Base-by-base conservation (phyloP, 2,329 filamentous ascomycete species). In the Fusarium nisikadoi region DNA sequence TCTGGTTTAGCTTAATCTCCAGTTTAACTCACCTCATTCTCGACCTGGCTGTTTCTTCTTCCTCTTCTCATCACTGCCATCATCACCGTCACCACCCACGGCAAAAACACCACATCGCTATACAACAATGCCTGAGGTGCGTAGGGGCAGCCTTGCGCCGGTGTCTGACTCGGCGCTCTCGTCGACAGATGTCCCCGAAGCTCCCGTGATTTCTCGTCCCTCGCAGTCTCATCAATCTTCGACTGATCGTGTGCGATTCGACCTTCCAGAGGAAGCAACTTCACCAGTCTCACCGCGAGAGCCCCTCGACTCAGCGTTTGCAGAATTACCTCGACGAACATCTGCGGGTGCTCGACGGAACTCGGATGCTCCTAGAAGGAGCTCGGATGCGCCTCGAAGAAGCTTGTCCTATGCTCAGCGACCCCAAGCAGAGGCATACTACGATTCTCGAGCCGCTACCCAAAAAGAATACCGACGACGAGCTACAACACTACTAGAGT, bases 371-470 rank as follows among this genome's bases (percentile, higher is more conserved):
- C 68, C 75, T 13, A 76, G 81, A 19, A 76, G 70, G 56, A 69
- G 66, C 39, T 53, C 65, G 8, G 77, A 79, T 33, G 52, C 61
- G 3, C 66, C 76, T 6, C 76, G 81, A 20, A 75, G 73, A 49
- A 83, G 81, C 61, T 74, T 83, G 7, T 82, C 80, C 7, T 82
- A 83, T 62, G 75, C 77, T 6, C 77, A 78, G 27, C 77, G 81
- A 10, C 76, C 79, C 11, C 33, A 58, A n/a, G 80, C 80, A n/a
- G 74, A 76, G 9, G 81, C 77, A 39, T 83, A 83, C 76, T 83
- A 83, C 76, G 81, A 83, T 70, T 83, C 81, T 9, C 78, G 81
- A 36, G 81, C 81, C 38, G 81, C 78, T 19, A 81, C 80, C 6
- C 76, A 74, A 23, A 61, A 70, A 35, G 81, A 83, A 73, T 83